These are phyloP conservation scores for Myxozyma neglecta DNA, from an alignment of 805 yeast species.

Conservation along the genomic window DNA sequence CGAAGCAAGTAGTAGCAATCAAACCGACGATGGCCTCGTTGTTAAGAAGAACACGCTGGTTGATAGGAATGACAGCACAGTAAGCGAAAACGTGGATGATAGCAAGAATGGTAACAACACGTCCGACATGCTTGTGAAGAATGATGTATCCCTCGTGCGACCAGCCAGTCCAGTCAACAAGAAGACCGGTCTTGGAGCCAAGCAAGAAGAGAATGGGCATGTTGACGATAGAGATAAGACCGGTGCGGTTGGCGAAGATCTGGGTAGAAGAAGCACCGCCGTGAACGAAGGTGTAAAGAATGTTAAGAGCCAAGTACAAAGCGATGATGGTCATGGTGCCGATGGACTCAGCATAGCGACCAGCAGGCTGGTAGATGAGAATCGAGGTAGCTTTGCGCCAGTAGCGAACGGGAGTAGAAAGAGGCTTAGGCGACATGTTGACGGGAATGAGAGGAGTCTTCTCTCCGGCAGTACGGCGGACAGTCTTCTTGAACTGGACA, in stretches of 20 bases:
- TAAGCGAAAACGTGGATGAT: slow-evolving; percentile 31
- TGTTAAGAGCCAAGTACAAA: slow-evolving; percentile 26
- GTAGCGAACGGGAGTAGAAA: slow-evolving; percentile 5
- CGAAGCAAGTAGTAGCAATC: slow-evolving; percentile 32
- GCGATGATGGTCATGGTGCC: slow-evolving; percentile 31
- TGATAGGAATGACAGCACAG: slow-evolving; percentile 32
- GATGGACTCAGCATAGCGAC: slow-evolving; percentile 30
- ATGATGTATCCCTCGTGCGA: slow-evolving; percentile 32
- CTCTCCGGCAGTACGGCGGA: slow-evolving; percentile 19
- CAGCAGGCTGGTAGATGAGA: slow-evolving; percentile 29
- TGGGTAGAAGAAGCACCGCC: slow-evolving; percentile 31
- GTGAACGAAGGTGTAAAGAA: slow-evolving; percentile 28
- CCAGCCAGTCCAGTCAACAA: slow-evolving; percentile 32
- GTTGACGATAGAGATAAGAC: slow-evolving; percentile 32
- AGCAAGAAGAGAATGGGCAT: slow-evolving; percentile 33
- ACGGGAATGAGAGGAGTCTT: slow-evolving; percentile 30
- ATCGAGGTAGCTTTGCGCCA: slow-evolving; percentile 20
- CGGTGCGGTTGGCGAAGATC: slow-evolving; percentile 31
- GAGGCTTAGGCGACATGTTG: slow-evolving; percentile 20
- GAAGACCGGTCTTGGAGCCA: slow-evolving; percentile 32
- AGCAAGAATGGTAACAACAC: slow-evolving; percentile 30
- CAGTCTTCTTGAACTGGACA: slow-evolving; percentile 31
- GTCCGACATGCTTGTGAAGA: slow-evolving; percentile 32
- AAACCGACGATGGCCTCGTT: slow-evolving; percentile 31
- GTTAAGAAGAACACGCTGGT: slow-evolving; percentile 25